These are phyloP conservation scores for Vitis amurensis DNA, from an alignment of 164 flowering plant genomes.

Conservation along the genomic window DNA sequence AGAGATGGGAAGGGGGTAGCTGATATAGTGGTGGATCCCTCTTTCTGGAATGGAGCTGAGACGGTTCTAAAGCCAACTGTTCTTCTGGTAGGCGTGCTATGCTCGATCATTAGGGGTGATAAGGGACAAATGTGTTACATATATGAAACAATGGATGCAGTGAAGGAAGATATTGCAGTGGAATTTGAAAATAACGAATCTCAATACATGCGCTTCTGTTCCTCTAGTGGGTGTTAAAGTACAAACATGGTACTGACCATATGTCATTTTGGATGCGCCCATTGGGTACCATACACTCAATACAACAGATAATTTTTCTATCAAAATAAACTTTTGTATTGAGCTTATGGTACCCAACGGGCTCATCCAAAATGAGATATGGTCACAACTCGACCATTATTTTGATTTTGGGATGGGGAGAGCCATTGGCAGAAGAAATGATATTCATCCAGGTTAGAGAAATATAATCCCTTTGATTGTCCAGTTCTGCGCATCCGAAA, in stretches of 20 bases:
- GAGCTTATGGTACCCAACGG: conserved; percentile 36
- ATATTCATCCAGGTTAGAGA: conserved; percentile 45
- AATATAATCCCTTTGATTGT: background rate
- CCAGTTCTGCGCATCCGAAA: no score
- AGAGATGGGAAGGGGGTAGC: conserved; percentile 41
- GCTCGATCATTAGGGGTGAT: conserved; percentile 24
- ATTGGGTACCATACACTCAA: conserved; percentile 65
- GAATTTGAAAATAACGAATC: conserved; percentile 31
- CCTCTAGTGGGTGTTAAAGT: conserved; percentile 39
- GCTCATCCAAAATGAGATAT: conserved; percentile 28
- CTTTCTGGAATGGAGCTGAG: conserved; percentile 52
- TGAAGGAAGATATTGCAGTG: conserved; percentile 50
- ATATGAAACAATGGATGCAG: conserved; percentile 74
- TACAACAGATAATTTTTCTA: conserved; percentile 55
- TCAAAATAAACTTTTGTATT: conserved; percentile 38
- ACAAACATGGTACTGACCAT: no score
- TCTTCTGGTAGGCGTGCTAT: conserved; percentile 50
- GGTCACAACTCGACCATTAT: conserved; percentile 45
- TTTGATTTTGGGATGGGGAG: conserved; percentile 33
- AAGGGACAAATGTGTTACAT: conserved; percentile 48
- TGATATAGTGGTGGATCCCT: conserved; percentile 30
- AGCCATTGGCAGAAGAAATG: conserved; percentile 24
- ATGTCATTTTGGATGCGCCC: conserved; percentile 15
- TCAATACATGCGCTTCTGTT: conserved; percentile 45
- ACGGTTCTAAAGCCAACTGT: conserved; percentile 39